A percentile compares a stretch with the other conserved stretches of the same genome.
Conservation (phyloP, 1,139 yeast genomes). For the Arxiozyma bovina region DNA sequence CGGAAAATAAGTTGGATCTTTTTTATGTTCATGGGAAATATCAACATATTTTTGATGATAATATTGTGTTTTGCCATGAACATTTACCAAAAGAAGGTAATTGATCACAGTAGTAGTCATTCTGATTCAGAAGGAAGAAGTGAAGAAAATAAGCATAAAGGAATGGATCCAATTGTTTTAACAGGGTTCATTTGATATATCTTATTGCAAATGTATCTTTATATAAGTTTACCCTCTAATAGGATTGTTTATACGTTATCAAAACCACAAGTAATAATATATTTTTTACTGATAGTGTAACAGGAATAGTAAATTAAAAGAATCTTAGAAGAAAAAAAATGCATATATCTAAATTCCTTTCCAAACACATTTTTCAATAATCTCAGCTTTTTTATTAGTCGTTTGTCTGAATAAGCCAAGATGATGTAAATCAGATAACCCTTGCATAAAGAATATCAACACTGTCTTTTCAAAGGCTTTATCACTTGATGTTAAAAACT, state of each 20-base stretch:
- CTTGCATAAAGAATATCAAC: slow-evolving; percentile 49
- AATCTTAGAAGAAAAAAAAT: neutral
- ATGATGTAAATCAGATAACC: slow-evolving; percentile 46
- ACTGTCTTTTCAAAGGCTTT: slow-evolving; percentile 45
- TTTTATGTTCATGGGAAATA: neutral
- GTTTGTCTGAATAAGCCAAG: slow-evolving; percentile 46
- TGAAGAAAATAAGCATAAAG: neutral
- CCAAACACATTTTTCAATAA: slow-evolving; percentile 53
- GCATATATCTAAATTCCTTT: slow-evolving; percentile 37
- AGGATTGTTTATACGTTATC: neutral
- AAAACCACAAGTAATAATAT: too few relatives aligned
- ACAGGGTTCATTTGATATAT: neutral
- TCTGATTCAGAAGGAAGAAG: neutral
- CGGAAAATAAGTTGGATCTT: neutral
- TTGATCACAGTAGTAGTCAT: neutral
- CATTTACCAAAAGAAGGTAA: neutral
- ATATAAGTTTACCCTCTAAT: neutral
- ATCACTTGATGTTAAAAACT: slow-evolving; percentile 19
- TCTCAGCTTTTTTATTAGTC: slow-evolving; percentile 41
- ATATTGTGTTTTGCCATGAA: neutral
- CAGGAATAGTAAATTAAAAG: too few relatives aligned
- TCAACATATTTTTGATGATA: neutral
- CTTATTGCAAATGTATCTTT: neutral
- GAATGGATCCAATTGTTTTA: neutral
- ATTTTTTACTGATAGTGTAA: too few relatives aligned